Evolutionary conservation across 1,139 yeast genomes (phyloP), one percentile per base, ranked within the genome.

Genomic region (Scheffersomyces insectosa): DNA sequence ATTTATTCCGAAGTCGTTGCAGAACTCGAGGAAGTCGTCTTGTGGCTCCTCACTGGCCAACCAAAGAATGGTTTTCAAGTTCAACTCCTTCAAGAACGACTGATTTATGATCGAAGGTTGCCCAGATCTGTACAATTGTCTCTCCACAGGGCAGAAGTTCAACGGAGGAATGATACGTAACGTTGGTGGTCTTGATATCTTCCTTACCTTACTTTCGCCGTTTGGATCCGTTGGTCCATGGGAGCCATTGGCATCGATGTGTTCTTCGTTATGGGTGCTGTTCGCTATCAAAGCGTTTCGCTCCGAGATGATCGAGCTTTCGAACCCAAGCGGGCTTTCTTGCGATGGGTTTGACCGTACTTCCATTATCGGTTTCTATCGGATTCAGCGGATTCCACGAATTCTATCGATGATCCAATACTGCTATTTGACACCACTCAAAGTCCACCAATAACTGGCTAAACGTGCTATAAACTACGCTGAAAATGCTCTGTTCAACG

Each of bases 41-140:
- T 82, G 86, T 1, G 99, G 98, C 60, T 93, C 99, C 62, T 93
- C 99, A 35, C 87, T 85, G 0, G 97, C 97, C 36, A 93, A 72
- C 99, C 99, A 93, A 9, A 93, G 77, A 31, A 93, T 86, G 3
- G 95, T 87, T 47, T 82, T 83, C 42, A 93, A 72, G 48, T 85
- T 76, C 45, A 93, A 71, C 52, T 87, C 86, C 49, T 82, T 76
- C 32, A 93, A 66, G 59, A 93, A 93, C 39, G 93, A 84, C 62
- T 90, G 93, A 64, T 90, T 91, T 47, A 91, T 85, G 27, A 91
- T 85, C n/a, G 95, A 83, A n/a, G 99, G 98, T 63, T 90, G 97
- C 0, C 98, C 98, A 11, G 95, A 84, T 37, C 99, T 70, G 63
- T 90, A 93, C 40, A 93, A 70, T 52, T 84, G 83, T 44, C 83